Evolutionary conservation across 805 yeast species (phyloP).

Genomic region (Clavispora santaluciae): DNA sequence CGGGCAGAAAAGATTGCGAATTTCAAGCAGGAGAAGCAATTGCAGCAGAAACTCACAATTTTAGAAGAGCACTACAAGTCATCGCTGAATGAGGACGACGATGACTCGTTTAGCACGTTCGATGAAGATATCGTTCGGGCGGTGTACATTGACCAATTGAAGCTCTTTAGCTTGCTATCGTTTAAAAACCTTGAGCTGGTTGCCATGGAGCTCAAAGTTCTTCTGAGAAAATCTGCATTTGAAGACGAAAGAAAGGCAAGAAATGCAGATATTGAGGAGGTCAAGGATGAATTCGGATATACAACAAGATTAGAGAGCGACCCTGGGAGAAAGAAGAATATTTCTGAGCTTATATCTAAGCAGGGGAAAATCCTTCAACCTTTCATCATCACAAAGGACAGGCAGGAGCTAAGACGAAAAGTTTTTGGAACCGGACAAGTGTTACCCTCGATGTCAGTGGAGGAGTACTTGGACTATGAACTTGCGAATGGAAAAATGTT

Average conservation of each 20-base stretch:
- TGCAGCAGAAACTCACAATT: slow-evolving; percentile 39
- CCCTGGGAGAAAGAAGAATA: slow-evolving; percentile 27
- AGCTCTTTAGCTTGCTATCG: slow-evolving; percentile 46
- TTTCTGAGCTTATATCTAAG: slow-evolving; percentile 47
- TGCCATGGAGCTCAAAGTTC: slow-evolving; percentile 61
- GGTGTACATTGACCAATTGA: slow-evolving; percentile 52
- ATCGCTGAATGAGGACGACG: slow-evolving; percentile 7
- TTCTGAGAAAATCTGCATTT: slow-evolving; percentile 38
- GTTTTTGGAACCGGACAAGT: slow-evolving; percentile 91
- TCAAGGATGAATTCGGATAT: slow-evolving; percentile 38
- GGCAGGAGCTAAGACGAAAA: slow-evolving; percentile 52
- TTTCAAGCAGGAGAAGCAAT: slow-evolving; percentile 54
- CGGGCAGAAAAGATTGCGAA: slow-evolving; percentile 72
- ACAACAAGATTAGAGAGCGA: slow-evolving; percentile 60
- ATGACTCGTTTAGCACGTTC: slow-evolving; percentile 22
- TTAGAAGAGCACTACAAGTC: slow-evolving; percentile 28
- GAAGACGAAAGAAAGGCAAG: slow-evolving; percentile 5
- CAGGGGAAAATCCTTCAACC: slow-evolving; percentile 81
- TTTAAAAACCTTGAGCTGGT: slow-evolving; percentile 54
- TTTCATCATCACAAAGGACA: slow-evolving; percentile 60
- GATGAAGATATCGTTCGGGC: slow-evolving; percentile 66
- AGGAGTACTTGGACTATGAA: slow-evolving; percentile 85
- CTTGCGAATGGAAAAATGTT: slow-evolving; percentile 78
- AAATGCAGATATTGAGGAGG: slow-evolving; percentile 6
- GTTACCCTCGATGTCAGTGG: slow-evolving; percentile 91